A percentile compares a stretch with the other conserved stretches of the same genome.
Conservation (phyloP, 306 rosid species). For the Gillenia trifoliata region DNA sequence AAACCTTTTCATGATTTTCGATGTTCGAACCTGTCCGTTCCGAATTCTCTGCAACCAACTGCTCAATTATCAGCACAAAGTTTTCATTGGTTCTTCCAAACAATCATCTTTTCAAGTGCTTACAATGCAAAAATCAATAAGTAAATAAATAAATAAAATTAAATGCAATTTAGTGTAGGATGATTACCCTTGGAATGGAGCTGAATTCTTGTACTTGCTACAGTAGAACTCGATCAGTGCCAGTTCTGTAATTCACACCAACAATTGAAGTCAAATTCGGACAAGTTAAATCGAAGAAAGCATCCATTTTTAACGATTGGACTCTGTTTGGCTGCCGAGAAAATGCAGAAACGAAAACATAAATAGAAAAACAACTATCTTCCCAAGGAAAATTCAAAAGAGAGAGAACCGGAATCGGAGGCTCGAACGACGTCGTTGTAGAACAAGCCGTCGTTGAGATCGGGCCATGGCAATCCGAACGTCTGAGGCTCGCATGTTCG, state of each 20-base stretch:
- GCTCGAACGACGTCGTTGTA: constrained; percentile 71
- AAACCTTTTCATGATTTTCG: constrained; percentile 16
- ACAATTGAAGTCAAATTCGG: neutral
- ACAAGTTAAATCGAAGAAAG: neutral
- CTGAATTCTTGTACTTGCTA: constrained; percentile 64
- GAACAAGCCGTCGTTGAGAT: constrained; percentile 72
- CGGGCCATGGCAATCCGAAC: constrained; percentile 69
- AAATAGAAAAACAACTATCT: neutral
- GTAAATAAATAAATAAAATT: too few species aligned
- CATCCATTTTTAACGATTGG: neutral
- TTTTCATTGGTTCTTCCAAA: neutral
- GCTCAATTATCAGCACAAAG: constrained; percentile 28
- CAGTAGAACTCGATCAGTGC: constrained; percentile 72
- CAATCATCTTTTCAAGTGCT: neutral
- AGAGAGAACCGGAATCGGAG: constrained; percentile 54
- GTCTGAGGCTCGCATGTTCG: neutral
- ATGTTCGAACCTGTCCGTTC: constrained; percentile 63
- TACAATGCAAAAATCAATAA: neutral
- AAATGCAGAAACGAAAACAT: neutral
- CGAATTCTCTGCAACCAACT: constrained; percentile 95
- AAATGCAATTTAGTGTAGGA: neutral
- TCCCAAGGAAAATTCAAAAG: neutral
- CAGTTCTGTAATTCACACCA: constrained; percentile 35
- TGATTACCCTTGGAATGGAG: constrained; percentile 77
- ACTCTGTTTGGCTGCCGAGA: neutral